Evolutionary conservation across 2,329 filamentous ascomycete genomes (phyloP), one percentile per base, ranked within the genome.

Genomic region (Aspergillus novoparasiticus): DNA sequence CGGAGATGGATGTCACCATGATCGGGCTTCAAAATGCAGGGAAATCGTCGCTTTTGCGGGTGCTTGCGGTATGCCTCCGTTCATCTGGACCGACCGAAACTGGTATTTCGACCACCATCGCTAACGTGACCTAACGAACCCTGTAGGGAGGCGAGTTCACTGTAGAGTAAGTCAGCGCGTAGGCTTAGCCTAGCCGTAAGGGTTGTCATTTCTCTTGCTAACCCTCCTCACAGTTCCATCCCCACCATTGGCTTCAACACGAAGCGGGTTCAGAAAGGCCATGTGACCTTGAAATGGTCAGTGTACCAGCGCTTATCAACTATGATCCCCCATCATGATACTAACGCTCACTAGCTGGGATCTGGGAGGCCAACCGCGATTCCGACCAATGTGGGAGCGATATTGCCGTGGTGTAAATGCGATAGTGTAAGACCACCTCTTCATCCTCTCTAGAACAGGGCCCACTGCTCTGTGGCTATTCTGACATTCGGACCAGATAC

Each of bases 1-100:
- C 94, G 70, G 95, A 99, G 84, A 97, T 99, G 94, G 95, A 99
- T 82, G 94, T 99, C 77, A 98, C 95, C 71, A 96, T 99, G 90
- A 94, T 99, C 78, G 95, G 95, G 28, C 83, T 99, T 76, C 95
- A 99, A 78, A 98, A 98, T 82, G 95, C 95, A 64, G 95, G 95
- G 75, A 99, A 99, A 83, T 98, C 95, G 45, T 98, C 94, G 66
- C 81, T 99, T 75, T 84, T 99, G 78, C 88, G 94, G 72, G 94
- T 98, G 73, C 86, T 99, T 73, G 94, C 94, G 84, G 95, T 99
- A 89, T 87, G 94, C 81, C 36, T 63, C 46, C 26, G n/a, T 53
- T 54, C 61, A 16, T 6, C 41, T 46, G 51, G 16, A 53, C 43
- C 59, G 23, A 32, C 53, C 41, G 26, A 12, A 57, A 12, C 43